phyloP scores from a whole-genome alignment of 805 yeast genomes.

The Candida peoriensis region DNA sequence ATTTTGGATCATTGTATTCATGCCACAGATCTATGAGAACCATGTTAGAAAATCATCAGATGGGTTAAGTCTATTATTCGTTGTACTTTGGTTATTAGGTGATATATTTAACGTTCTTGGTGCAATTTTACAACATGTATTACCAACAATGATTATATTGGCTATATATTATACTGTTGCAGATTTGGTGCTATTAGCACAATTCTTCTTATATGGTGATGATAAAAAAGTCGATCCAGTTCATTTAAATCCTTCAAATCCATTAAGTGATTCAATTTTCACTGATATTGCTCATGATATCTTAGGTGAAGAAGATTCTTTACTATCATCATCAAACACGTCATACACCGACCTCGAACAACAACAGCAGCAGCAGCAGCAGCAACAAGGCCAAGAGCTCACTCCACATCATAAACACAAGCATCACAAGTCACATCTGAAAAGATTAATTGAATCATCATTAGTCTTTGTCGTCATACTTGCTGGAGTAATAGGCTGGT shows the following conservation, averaged over 20 bases:
- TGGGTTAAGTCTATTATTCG: constrained; percentile 82
- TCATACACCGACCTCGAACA: constrained; percentile 7
- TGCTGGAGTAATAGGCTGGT: constrained; percentile 89
- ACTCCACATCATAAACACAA: constrained; percentile 23
- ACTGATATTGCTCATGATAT: constrained; percentile 50
- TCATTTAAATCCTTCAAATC: constrained; percentile 86
- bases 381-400: constrained; percentile 14
- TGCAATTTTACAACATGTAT: constrained; percentile 80
- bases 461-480: constrained; percentile 65
- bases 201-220: constrained; percentile 75
- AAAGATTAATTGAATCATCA: constrained; percentile 25
- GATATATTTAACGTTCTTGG: constrained; percentile 93
- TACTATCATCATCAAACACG: constrained; percentile 11
- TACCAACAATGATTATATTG: constrained; percentile 90
- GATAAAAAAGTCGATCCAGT: constrained; percentile 60
- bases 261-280: constrained; percentile 67
- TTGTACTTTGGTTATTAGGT: constrained; percentile 87
- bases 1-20: constrained; percentile 97
- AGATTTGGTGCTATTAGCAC: constrained; percentile 77
- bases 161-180: constrained; percentile 93
- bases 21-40: constrained; percentile 94
- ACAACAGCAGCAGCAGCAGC: constrained; percentile 6
- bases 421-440: constrained; percentile 17
- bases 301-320: constrained; percentile 24
- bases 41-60: constrained; percentile 81